These are phyloP conservation scores for Suhomyces bokatorum DNA, from an alignment of 1,139 yeast genomes.

Conservation along the genomic window DNA sequence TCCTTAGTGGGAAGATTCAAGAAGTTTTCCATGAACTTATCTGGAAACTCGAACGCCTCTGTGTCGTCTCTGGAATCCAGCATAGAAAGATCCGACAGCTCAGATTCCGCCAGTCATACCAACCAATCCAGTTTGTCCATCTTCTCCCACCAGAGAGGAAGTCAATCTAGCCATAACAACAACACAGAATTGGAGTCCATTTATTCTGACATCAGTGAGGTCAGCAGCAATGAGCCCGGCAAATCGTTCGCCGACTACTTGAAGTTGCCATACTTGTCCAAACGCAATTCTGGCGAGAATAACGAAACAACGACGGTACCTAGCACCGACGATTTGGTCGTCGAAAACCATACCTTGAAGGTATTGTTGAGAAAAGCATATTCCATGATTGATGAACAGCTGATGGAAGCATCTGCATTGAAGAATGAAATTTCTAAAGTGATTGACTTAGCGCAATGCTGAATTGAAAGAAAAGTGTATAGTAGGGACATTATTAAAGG, in stretches of 20 bases:
- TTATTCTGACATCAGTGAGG: constrained; percentile 30
- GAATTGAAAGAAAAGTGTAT: constrained; percentile 3
- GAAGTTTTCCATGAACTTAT: constrained; percentile 17
- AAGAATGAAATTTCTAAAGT: constrained; percentile 16
- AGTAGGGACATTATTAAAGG: background rate
- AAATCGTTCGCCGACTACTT: constrained; percentile 28
- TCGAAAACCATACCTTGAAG: constrained; percentile 30
- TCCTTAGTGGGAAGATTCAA: constrained; percentile 19
- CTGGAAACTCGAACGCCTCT: constrained; percentile 11
- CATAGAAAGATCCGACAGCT: constrained; percentile 16
- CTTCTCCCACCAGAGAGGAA: constrained; percentile 15
- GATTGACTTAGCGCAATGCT: constrained; percentile 12
- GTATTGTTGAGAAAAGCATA: constrained; percentile 29
- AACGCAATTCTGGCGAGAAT: constrained; percentile 14
- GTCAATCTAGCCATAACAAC: constrained; percentile 10
- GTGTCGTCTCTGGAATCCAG: constrained; percentile 11
- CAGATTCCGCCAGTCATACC: constrained; percentile 12
- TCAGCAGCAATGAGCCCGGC: constrained; percentile 16
- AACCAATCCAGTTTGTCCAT: constrained; percentile 26
- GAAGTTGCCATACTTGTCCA: constrained; percentile 25
- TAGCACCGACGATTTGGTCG: constrained; percentile 15
- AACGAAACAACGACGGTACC: constrained; percentile 14
- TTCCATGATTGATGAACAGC: constrained; percentile 22
- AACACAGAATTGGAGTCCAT: constrained; percentile 32
- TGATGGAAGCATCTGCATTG: constrained; percentile 15